These are phyloP conservation scores for Cicer arietinum DNA, from an alignment of 306 rosid genomes.

Conservation along the genomic window DNA sequence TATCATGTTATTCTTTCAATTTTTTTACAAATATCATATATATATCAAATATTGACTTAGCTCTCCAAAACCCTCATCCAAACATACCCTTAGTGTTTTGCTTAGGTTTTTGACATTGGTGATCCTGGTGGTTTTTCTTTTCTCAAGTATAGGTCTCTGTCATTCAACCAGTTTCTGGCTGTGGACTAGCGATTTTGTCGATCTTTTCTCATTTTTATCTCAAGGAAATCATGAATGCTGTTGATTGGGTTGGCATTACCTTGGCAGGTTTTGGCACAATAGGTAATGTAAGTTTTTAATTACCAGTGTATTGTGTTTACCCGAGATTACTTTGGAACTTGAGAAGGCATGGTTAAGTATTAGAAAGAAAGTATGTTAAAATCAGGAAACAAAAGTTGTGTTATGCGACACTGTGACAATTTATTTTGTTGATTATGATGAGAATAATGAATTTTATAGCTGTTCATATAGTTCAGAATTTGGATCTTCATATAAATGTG, in stretches of 20 bases:
- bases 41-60: no score
- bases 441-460: neutral
- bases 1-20: no score
- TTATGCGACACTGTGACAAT: conserved; percentile 31
- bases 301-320: conserved; percentile 12
- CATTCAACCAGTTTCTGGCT: conserved; percentile 96
- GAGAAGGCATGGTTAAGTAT: neutral
- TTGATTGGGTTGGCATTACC: conserved; percentile 93
- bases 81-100: neutral
- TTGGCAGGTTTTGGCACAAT: conserved; percentile 96
- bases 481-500: neutral
- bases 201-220: conserved; percentile 95
- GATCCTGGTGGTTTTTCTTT: conserved; percentile 33
- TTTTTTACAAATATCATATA: no score
- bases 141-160: conserved; percentile 76
- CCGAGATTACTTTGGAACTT: neutral
- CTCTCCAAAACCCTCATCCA: no score
- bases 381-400: neutral
- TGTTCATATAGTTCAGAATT: conserved; percentile 8
- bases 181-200: conserved; percentile 95
- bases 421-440: conserved; percentile 5
- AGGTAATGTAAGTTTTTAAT: conserved; percentile 79
- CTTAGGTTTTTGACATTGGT: conserved; percentile 6
- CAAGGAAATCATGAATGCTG: conserved; percentile 88
- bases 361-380: neutral